Base-by-base conservation (phyloP, 2,329 filamentous ascomycete genomes). In the Rutstroemia sp. region DNA sequence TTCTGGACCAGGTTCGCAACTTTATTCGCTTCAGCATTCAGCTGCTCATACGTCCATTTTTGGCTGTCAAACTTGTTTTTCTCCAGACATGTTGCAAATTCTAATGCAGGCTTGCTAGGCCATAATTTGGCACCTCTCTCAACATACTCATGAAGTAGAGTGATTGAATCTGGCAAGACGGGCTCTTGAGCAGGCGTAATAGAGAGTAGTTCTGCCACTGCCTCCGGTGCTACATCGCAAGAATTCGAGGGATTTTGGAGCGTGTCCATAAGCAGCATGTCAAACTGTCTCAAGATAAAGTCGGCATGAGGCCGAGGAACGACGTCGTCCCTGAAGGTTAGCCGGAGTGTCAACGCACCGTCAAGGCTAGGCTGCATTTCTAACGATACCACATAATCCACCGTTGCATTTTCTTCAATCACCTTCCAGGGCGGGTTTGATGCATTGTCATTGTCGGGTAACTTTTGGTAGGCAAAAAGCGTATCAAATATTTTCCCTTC, bases 381-480 rank as follows among this genome's bases (percentile, higher is more conserved):
- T 19, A 96, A 73, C 0, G 92, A 96, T 0, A 95, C 73, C 0
- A 86, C 76, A 69, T 92, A 96, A 63, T 95, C 88, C 2, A 88
- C 82, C 1, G 77, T 81, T 5, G 87, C 86, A 51, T 81, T 74
- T 57, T 95, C 90, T 16, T 82, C 74, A 1, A 81, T 60, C 0
- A 88, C 61, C 6, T 74, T 73, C 86, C 88, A 95, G 0, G 76
- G 72, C 3, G 67, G 45, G 4, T 34, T 38, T 38, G 45, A 45
- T 1, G 68, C 56, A 16, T 63, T 52, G 2, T 63, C 58, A 48
- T 38, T 57, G 54, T 38, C 61, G 17, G 51, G 72, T 62, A 57
- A 75, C 61, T 88, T 89, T 66, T 96, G 92, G 65, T 91, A 92
- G 0, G 89, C 87, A 58, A 96, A 82, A 1, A 96, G 76, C 0